Evolutionary conservation across 2,329 filamentous ascomycete species (phyloP).

Genomic region (Nigrospora sphaerica): DNA sequence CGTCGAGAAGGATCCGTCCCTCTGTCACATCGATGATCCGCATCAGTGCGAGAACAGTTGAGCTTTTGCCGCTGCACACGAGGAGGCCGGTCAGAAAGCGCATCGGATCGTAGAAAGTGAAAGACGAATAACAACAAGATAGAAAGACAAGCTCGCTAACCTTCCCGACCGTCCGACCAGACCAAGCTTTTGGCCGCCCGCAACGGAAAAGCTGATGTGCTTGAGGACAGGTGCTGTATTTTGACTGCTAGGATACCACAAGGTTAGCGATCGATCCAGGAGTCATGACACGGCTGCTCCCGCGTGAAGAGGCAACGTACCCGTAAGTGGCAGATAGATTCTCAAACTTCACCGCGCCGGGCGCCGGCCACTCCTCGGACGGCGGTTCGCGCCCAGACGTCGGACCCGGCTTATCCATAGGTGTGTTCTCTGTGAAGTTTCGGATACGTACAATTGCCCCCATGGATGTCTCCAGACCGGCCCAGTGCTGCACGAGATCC

Average conservation of each 20-base stretch:
- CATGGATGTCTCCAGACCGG: slow-evolving; percentile 3
- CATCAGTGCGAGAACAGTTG: background rate
- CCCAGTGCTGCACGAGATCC: slow-evolving; percentile 1
- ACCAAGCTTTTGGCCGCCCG: background rate
- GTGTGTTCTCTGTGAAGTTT: background rate
- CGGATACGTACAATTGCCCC: slow-evolving; percentile 3
- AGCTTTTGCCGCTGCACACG: background rate
- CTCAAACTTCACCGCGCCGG: no score
- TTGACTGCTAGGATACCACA: no score
- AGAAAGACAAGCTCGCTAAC: background rate
- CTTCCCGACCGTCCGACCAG: background rate
- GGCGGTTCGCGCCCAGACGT: no score
- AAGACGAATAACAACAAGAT: no score
- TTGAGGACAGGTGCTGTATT: background rate
- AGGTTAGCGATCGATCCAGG: no score
- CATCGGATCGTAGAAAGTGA: no score
- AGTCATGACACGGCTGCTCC: no score
- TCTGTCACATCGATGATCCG: background rate
- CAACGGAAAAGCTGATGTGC: background rate
- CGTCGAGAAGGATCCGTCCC: background rate
- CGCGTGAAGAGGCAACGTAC: no score
- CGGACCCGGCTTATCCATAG: background rate
- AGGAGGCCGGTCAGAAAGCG: no score
- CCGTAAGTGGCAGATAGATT: no score
- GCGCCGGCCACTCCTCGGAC: no score